Base-by-base conservation (phyloP, 305 asterid species). In the Ruellia speciosa region DNA sequence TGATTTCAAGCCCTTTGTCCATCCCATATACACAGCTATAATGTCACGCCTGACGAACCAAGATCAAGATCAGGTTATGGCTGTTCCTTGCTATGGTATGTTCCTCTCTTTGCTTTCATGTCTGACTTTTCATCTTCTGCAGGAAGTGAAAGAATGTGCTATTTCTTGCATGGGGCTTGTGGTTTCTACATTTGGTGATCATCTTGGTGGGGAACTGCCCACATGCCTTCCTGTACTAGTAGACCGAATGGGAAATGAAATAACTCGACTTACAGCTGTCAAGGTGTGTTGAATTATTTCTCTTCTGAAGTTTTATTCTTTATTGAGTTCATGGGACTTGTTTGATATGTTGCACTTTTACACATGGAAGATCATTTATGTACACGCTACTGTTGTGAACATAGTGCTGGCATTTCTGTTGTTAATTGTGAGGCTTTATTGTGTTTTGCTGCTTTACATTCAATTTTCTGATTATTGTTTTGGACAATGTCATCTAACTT, bases 111-210 rank as follows among this genome's bases (percentile, higher is more conserved):
- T 51, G 33, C 15, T 50, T 66, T 52, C 55, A 52, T 75, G 60
- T 63, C 72, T 51, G 63, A 75, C 43, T 56, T 31, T 63, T 62
- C 63, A 71, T 12, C 56, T 37, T 58, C 72, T 63, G 14, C 89
- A 92, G 99, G 99, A 93, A 83, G 99, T 93, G 65, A 93, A 93
- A 77, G 99, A 93, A 81, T 86, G 97, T 67, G 97, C 99, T 55
- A 89, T 93, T 71, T 82, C 93, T 75, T 93, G 99, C 81, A 86
- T 93, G 96, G 99, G 99, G 60, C 95, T 87, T 61, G 96, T 79
- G 66, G 93, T 89, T 67, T 93, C 96, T 53, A 86, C 94, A 39
- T 93, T 93, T 72, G 99, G 99, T 54, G 99, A 93, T 85, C 87
- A 86, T 65, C 94, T 93, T 67, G 77, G 60, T 52, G 64, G 78